These are phyloP conservation scores for Talaromyces rugulosus DNA, from an alignment of 2,329 filamentous ascomycete genomes.

Conservation along the genomic window DNA sequence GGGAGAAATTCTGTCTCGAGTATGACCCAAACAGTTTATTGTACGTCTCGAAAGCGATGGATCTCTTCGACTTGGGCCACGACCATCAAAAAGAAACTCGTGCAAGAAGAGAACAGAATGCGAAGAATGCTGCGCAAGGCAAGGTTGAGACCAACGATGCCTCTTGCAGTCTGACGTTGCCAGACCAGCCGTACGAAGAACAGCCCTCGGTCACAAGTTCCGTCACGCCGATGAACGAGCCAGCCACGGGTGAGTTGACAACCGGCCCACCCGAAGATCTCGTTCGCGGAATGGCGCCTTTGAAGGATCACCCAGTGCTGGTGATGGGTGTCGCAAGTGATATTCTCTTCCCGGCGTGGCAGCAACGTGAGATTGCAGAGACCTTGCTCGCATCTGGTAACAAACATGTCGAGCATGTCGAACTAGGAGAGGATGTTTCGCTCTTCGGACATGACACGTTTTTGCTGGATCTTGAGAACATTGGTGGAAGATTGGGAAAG, in stretches of 20 bases:
- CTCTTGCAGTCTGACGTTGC: slow-evolving; percentile 75
- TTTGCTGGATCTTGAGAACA: slow-evolving; percentile 82
- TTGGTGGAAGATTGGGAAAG: slow-evolving; percentile 74
- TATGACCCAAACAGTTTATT: slow-evolving; percentile 94
- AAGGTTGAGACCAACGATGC: slow-evolving; percentile 37
- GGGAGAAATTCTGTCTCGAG: slow-evolving; percentile 95
- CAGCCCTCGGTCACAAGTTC: slow-evolving; percentile 56
- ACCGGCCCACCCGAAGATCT: slow-evolving; percentile 69
- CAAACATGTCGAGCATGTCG: slow-evolving; percentile 75
- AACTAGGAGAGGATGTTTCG: slow-evolving; percentile 90
- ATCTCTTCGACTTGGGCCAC: slow-evolving; percentile 85
- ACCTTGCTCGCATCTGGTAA: slow-evolving; percentile 76
- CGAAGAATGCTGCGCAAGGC: slow-evolving; percentile 50
- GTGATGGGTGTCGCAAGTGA: slow-evolving; percentile 94
- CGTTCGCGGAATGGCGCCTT: slow-evolving; percentile 64
- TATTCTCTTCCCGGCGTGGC: slow-evolving; percentile 96
- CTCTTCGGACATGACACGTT: slow-evolving; percentile 97
- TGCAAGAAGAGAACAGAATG: slow-evolving; percentile 58
- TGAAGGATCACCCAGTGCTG: slow-evolving; percentile 75
- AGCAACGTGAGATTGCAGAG: slow-evolving; percentile 89
- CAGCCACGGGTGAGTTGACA: slow-evolving; percentile 17
- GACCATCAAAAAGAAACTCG: slow-evolving; percentile 63
- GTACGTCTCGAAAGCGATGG: slow-evolving; percentile 98
- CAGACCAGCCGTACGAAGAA: slow-evolving; percentile 80
- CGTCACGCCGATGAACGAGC: slow-evolving; percentile 27